Evolutionary conservation across 1,139 yeast species (phyloP).

Genomic region (Debaryomycetaceae sp.): DNA sequence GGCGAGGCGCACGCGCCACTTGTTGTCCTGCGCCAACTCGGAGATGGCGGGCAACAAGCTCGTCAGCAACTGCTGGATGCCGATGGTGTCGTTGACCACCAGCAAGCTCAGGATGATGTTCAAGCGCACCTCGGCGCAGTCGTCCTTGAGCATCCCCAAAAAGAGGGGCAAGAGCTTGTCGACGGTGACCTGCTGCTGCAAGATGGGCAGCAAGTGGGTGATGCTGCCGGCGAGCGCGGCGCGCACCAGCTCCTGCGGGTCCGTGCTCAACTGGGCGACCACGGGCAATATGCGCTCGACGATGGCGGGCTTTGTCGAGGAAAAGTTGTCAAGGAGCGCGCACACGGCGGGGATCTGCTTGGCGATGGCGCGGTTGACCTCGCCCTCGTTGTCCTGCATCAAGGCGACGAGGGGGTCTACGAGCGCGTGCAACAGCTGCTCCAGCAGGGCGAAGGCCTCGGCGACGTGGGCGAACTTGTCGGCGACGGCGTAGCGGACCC

Average conservation of each 20-base stretch:
- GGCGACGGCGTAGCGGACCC: constrained; percentile 96
- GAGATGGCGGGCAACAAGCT: constrained; percentile 91
- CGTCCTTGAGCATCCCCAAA: constrained; percentile 90
- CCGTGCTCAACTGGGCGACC: constrained; percentile 76
- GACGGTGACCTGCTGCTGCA: constrained; percentile 78
- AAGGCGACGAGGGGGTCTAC: constrained; percentile 63
- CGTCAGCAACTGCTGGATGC: constrained; percentile 78
- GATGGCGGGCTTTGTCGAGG: constrained; percentile 41
- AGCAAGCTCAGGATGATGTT: constrained; percentile 89
- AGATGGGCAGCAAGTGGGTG: constrained; percentile 75
- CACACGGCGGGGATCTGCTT: constrained; percentile 84
- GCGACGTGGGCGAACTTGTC: constrained; percentile 78
- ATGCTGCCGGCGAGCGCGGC: constrained; percentile 85
- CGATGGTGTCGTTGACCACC: constrained; percentile 87
- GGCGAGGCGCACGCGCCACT: constrained; percentile 97
- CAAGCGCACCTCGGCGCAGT: constrained; percentile 90
- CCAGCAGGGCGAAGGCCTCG: constrained; percentile 45
- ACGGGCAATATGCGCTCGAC: constrained; percentile 70
- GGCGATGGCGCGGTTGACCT: constrained; percentile 89
- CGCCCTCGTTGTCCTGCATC: constrained; percentile 91
- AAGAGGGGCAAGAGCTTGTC: constrained; percentile 80
- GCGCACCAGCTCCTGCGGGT: constrained; percentile 87
- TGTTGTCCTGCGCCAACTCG: constrained; percentile 90
- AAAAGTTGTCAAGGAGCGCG: constrained; percentile 34
- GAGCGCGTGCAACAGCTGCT: constrained; percentile 41